phyloP scores from a whole-genome alignment of 2,329 filamentous ascomycete species.

The Mariannaea sp. region DNA sequence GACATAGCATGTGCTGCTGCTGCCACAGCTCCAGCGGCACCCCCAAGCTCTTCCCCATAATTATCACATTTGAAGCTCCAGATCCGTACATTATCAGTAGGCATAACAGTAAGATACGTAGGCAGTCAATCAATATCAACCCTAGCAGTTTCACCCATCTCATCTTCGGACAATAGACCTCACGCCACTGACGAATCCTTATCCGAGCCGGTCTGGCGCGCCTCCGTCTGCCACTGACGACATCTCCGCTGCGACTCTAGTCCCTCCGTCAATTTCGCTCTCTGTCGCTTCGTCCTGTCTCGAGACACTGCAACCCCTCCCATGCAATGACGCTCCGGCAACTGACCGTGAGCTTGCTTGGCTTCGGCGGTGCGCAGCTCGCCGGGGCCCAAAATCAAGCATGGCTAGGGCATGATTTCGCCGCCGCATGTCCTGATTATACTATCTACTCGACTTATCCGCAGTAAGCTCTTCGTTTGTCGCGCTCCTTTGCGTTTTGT shows the following conservation, averaged over 20 bases:
- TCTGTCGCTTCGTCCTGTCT: neutral
- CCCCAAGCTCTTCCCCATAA: no score
- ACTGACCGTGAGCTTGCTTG: slow-evolving; percentile 36
- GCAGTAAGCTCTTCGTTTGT: slow-evolving; percentile 43
- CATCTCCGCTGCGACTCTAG: neutral
- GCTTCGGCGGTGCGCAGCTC: slow-evolving; percentile 29
- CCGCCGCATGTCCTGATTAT: slow-evolving; percentile 48
- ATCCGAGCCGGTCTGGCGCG: slow-evolving; percentile 5
- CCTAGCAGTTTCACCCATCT: no score
- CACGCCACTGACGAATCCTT: neutral
- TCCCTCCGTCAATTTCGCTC: neutral
- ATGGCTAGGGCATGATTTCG: slow-evolving; percentile 31
- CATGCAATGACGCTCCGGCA: slow-evolving; percentile 37
- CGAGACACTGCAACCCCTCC: neutral
- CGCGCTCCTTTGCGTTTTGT: neutral
- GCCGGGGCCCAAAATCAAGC: slow-evolving; percentile 34
- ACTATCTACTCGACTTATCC: slow-evolving; percentile 45
- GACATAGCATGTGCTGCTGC: no score
- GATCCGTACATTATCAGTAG: no score
- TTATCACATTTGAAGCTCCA: no score
- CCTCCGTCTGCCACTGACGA: neutral
- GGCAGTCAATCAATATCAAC: no score
- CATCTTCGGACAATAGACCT: neutral
- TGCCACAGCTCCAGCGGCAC: no score
- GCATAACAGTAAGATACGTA: no score